Evolutionary conservation across 2,329 filamentous ascomycete species (phyloP).

Genomic region (Fusarium veterinarium): DNA sequence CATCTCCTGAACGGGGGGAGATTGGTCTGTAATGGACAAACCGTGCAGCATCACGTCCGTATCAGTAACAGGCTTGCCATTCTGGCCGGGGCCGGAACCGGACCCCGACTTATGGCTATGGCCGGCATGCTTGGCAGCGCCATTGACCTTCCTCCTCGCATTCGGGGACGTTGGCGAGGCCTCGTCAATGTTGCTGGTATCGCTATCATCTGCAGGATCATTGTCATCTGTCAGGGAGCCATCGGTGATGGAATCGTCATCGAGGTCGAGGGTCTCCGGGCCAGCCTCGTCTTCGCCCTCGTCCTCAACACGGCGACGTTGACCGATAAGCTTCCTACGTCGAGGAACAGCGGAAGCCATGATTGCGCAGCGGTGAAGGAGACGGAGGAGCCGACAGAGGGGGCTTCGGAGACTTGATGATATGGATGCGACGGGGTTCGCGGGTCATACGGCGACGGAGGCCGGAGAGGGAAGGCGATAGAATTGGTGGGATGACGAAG

Average conservation of each 20-base stretch:
- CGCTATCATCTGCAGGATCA: conserved; percentile 69
- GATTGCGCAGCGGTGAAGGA: conserved; percentile 44
- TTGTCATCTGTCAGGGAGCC: conserved; percentile 73
- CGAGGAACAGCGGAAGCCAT: conserved; percentile 57
- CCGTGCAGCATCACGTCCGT: conserved; percentile 70
- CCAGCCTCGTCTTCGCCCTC: conserved; percentile 76
- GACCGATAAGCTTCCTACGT: conserved; percentile 74
- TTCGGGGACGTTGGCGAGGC: conserved; percentile 62
- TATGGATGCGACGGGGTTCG: conserved; percentile 41
- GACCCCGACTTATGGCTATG: conserved; percentile 51
- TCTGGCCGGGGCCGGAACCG: conserved; percentile 50
- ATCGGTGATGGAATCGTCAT: conserved; percentile 75
- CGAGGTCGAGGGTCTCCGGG: conserved; percentile 65
- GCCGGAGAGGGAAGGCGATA: conserved; percentile 27
- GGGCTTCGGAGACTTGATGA: conserved; percentile 46
- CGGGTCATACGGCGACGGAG: conserved; percentile 46
- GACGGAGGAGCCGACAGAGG: conserved; percentile 46
- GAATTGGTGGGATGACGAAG: conserved; percentile 27
- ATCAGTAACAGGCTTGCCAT: conserved; percentile 57
- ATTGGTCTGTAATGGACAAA: conserved; percentile 58
- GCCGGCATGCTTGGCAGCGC: conserved; percentile 50
- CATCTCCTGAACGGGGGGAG: conserved; percentile 57
- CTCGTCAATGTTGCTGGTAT: conserved; percentile 72
- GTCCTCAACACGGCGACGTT: conserved; percentile 75
- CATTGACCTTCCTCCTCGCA: conserved; percentile 56